Base-by-base conservation (phyloP, 116 monocot genomes). In the Trichopus zeylanicus region DNA sequence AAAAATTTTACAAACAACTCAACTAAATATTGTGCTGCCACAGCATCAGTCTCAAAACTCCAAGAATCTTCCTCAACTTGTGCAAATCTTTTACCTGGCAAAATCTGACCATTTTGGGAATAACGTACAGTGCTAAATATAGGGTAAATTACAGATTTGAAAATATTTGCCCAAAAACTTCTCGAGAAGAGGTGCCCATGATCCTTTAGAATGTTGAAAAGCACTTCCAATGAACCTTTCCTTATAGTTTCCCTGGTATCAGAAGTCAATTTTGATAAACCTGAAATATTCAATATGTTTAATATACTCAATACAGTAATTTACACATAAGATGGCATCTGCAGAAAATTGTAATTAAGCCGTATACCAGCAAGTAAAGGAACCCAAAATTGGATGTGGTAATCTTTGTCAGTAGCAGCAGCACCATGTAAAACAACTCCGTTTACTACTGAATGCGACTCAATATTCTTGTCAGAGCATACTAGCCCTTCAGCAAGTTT, bases 401-500 rank as follows among this genome's bases (percentile, higher is more conserved):
- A 85, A 67, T 98, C 87, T 63, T 88, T 82, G 30, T 76, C 64
- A 29, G 61, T 31, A 13, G 67, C 69, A 57, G 49, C 31, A 71
- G 67, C 70, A 47, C 64, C 74, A 61, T 79, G 76, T 59, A 71
- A 55, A 56, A 54, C 48, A 73, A 69, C 82, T 60, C 59, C 67
- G 59, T 70, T 84, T 35, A 21, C n/a, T n/a, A n/a, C 47, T 58
- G 72, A 75, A 57, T 73, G 64, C n/a, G 22, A 26, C 29, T 74
- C 71, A 10, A 27, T 30, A 30, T 75, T 81, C n/a, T n/a, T n/a
- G n/a, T n/a, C 84, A 70, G 75, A 76, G 55, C 81, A 78, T 46
- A 87, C 76, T n/a, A 99, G 75, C 32, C 80, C 99, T 68, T 99
- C 92, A 21, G 92, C 92, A 69, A 99, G 87, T 55, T 99, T 99